Base-by-base conservation (phyloP, 2,329 filamentous ascomycete genomes). In the Dactylellina cionopaga region DNA sequence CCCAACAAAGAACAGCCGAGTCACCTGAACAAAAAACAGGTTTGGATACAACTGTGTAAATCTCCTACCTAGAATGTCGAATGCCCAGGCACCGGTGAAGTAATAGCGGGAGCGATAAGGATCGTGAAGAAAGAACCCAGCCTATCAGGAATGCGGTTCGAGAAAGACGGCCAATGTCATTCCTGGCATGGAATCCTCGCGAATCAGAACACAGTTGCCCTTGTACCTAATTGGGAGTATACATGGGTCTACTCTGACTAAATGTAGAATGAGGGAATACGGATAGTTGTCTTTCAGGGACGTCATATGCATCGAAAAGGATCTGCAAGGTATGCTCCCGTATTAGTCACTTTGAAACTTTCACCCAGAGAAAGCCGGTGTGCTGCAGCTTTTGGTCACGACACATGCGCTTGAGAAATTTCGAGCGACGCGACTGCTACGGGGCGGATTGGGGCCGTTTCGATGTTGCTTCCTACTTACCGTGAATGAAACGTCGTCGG, bases 61-160 rank as follows among this genome's bases (percentile, higher is more conserved):
- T 66, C 62, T 66, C 51, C 62, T 66, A 66, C 62, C 51, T 33
- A 51, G 35, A 58, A 29, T 43, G 51, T 56, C 41, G 22, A 56
- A 58, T 27, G 33, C 51, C 62, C 43, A 66, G 62, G 43, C 62
- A 56, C n/a, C 24, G 15, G 15, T 56, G 62, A 33, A 47, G 17
- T 47, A 47, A 60, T 63, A 71, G 66, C 66, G 49, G 43, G 35
- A 71, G 66, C 66, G 66, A 71, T 71, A 64, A 71, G 56, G 66
- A 60, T 58, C 43, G 22, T 11, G 29, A 44, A 39, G 15, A 15
- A 15, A 22, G 35, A 43, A 58, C 39, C 64, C 46, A 59, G 33
- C 65, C 65, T 62, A 62, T 62, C 65, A 52, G 44, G 25, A 35
- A 35, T 51, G 56, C 55, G 63, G 62, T 46, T 33, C 56, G 27